phyloP scores from a whole-genome alignment of 1,139 yeast species.

The Yamadazyma aaseri region DNA sequence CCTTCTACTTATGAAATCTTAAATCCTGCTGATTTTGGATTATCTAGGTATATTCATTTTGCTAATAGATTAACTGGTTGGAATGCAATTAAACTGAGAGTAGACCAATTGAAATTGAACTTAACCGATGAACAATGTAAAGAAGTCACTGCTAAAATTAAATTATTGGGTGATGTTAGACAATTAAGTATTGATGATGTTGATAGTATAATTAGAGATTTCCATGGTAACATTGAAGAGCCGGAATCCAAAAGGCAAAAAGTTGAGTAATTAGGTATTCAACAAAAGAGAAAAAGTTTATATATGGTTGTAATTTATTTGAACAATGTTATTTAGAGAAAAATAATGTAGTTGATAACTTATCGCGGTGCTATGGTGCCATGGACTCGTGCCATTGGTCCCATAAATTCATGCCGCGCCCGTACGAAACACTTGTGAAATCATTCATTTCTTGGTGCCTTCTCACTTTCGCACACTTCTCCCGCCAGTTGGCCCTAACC shows the following conservation, averaged over 20 bases:
- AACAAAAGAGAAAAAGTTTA: too few species aligned
- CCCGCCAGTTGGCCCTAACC: background rate
- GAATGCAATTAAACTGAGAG: slow-evolving; percentile 50
- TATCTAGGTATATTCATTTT: slow-evolving; percentile 56
- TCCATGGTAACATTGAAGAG: slow-evolving; percentile 20
- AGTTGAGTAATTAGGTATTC: slow-evolving; percentile 5
- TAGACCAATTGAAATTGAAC: slow-evolving; percentile 47
- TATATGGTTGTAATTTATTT: too few species aligned
- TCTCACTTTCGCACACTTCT: too few species aligned
- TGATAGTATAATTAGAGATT: slow-evolving; percentile 47
- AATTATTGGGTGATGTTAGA: slow-evolving; percentile 56
- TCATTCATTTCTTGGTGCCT: too few species aligned
- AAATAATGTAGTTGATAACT: too few species aligned
- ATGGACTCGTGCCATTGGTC: too few species aligned
- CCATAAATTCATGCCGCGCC: too few species aligned
- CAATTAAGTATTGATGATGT: slow-evolving; percentile 49
- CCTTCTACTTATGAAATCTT: slow-evolving; percentile 60
- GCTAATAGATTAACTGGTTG: slow-evolving; percentile 61
- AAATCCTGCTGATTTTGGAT: slow-evolving; percentile 57
- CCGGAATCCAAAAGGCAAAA: slow-evolving; percentile 12
- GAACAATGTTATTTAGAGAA: too few species aligned
- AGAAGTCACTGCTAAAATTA: slow-evolving; percentile 53
- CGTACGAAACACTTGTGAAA: too few species aligned
- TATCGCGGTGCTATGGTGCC: too few species aligned
- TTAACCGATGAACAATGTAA: slow-evolving; percentile 57